These are phyloP conservation scores for Cotoneaster glaucophyllus DNA, from an alignment of 306 rosid species.

Conservation along the genomic window DNA sequence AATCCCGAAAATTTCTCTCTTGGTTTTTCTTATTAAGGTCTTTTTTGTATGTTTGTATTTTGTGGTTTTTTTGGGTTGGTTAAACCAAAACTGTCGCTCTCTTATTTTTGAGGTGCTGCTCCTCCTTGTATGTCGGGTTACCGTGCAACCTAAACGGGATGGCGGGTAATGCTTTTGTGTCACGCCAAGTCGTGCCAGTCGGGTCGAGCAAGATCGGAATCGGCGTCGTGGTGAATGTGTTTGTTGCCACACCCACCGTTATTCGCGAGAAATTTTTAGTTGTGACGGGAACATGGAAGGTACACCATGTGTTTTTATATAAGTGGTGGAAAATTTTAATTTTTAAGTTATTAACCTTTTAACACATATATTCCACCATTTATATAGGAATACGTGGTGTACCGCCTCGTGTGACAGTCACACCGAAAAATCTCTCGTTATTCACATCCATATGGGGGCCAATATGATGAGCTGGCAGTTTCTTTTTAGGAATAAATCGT, in stretches of 20 bases:
- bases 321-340: no score
- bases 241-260: neutral
- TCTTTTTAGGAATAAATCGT: neutral
- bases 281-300: no score
- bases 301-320: no score
- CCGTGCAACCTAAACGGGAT: conserved; percentile 37
- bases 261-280: neutral
- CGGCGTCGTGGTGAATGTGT: neutral
- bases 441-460: neutral
- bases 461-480: neutral
- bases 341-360: no score
- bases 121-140: conserved; percentile 49
- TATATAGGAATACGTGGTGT: no score
- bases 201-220: neutral
- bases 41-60: neutral
- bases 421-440: no score
- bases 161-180: neutral
- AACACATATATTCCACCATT: no score
- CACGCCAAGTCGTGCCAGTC: neutral
- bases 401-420: no score
- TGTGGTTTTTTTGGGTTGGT: conserved; percentile 7
- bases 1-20: neutral
- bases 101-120: neutral
- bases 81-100: conserved; percentile 23
- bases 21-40: neutral